These are phyloP conservation scores for Debaryomyces hansenii DNA, from an alignment of 805 yeast genomes.

Conservation along the genomic window DNA sequence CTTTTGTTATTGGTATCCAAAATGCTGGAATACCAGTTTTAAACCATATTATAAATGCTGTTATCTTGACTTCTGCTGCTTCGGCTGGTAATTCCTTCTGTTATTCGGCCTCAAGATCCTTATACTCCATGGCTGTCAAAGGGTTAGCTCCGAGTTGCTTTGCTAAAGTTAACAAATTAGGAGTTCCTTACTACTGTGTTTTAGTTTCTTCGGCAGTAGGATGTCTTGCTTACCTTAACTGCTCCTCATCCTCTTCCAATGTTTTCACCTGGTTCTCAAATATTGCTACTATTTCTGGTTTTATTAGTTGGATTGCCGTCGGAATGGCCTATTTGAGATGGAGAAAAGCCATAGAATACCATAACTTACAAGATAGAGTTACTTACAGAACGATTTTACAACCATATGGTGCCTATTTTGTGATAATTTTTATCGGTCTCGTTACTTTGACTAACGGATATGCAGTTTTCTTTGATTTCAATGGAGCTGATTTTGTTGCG, in stretches of 20 bases:
- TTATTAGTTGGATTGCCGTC: constrained; percentile 60
- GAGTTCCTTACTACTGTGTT: constrained; percentile 42
- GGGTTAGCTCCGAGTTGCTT: constrained; percentile 42
- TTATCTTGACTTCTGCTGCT: constrained; percentile 58
- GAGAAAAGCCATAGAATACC: constrained; percentile 60
- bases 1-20: constrained; percentile 64
- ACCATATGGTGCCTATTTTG: constrained; percentile 58
- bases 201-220: constrained; percentile 34
- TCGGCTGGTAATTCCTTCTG: constrained; percentile 46
- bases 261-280: constrained; percentile 69
- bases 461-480: constrained; percentile 62
- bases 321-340: constrained; percentile 57
- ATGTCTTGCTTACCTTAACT: constrained; percentile 54
- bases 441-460: constrained; percentile 72
- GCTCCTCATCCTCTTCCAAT: constrained; percentile 48
- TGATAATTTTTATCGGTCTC: constrained; percentile 49
- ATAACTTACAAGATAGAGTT: constrained; percentile 53
- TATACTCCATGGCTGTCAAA: constrained; percentile 38
- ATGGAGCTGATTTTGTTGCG: constrained; percentile 60
- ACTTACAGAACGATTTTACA: constrained; percentile 58
- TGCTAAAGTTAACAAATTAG: constrained; percentile 38
- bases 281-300: constrained; percentile 65
- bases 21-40: constrained; percentile 59
- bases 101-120: constrained; percentile 42
- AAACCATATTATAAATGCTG: constrained; percentile 63